Evolutionary conservation across 2,329 filamentous ascomycete genomes (phyloP), one percentile per base, ranked within the genome.

Genomic region (Beauveria asiatica): DNA sequence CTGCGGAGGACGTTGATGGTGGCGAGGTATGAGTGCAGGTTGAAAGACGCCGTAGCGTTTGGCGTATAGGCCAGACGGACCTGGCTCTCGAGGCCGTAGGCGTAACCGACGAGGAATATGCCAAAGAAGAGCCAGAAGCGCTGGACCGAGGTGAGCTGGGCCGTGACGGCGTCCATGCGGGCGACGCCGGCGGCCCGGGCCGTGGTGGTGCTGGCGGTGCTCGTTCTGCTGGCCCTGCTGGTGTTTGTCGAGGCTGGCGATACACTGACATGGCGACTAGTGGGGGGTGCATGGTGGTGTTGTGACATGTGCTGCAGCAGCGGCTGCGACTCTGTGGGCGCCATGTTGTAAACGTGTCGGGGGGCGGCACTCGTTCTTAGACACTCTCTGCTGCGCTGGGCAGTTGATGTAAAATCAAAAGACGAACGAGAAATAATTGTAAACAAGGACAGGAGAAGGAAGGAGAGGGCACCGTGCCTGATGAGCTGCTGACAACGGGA

Each of bases 51-150:
- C 0, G 82, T 83, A 0, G 83, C 84, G 64, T 77, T 75, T 0
- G 83, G 77, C 73, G 82, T 79, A 65, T 83, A 84, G 1, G 77
- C 75, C 16, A 70, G 73, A 2, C 82, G 76, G 33, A 83, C 74
- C 8, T 75, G 78, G 27, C 77, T 77, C 67, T 85, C 81, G 30
- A 85, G 72, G 0, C 81, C 81, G 65, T 85, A 86, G 6, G 80
- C 81, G 66, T 84, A 87, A 2, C 82, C 79, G 51, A 85, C 74
- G 21, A 86, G 66, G 67, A 86, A 86, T 58, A 86, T 77, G 25
- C 80, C 76, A 33, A 78, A 65, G 65, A 85, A 85, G 52, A 86
- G 74, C 62, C 76, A 74, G 16, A 78, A 65, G 1, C 81, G 78
- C 64, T 84, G 78, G 3, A 67, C 62, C 0, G 69, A 61, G 0